Evolutionary conservation across 108 stramenopile species (phyloP).

Genomic region (Nitzschia palea): DNA sequence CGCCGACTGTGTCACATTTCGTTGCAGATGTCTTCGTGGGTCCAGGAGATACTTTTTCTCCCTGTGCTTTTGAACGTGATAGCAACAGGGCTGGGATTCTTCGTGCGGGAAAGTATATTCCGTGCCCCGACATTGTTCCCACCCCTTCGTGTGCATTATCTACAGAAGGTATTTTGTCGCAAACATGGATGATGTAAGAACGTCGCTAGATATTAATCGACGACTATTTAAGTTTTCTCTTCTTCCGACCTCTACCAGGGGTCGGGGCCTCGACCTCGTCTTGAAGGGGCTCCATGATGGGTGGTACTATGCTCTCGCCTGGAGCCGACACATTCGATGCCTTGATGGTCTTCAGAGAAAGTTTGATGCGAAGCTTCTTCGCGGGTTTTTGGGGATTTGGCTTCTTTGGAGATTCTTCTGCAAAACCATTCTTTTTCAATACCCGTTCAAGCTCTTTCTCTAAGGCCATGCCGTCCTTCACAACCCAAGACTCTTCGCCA

Average conservation of each 20-base stretch:
- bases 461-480: slow-evolving; percentile 58
- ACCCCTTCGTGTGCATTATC: slow-evolving; percentile 74
- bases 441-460: slow-evolving; percentile 76
- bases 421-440: slow-evolving; percentile 76
- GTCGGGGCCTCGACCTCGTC: not conserved
- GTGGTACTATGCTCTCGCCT: not conserved
- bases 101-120: slow-evolving; percentile 23
- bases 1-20: slow-evolving; percentile 81
- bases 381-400: slow-evolving; percentile 20
- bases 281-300: not conserved
- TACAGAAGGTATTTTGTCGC: slow-evolving; percentile 58
- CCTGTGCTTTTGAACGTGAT: not conserved
- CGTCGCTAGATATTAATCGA: not conserved
- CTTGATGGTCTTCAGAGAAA: slow-evolving; percentile 47
- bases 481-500: slow-evolving; percentile 85
- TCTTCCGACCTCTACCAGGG: not conserved
- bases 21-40: slow-evolving; percentile 89
- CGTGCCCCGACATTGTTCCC: slow-evolving; percentile 5
- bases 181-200: slow-evolving; percentile 67
- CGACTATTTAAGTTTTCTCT: slow-evolving; percentile 8
- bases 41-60: not conserved
- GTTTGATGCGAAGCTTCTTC: slow-evolving; percentile 55
- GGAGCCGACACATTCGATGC: not conserved
- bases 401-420: slow-evolving; percentile 39
- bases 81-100: slow-evolving; percentile 28